These are phyloP conservation scores for Boletus patriciae DNA, from an alignment of 768 basidiomycete genomes.

Conservation along the genomic window DNA sequence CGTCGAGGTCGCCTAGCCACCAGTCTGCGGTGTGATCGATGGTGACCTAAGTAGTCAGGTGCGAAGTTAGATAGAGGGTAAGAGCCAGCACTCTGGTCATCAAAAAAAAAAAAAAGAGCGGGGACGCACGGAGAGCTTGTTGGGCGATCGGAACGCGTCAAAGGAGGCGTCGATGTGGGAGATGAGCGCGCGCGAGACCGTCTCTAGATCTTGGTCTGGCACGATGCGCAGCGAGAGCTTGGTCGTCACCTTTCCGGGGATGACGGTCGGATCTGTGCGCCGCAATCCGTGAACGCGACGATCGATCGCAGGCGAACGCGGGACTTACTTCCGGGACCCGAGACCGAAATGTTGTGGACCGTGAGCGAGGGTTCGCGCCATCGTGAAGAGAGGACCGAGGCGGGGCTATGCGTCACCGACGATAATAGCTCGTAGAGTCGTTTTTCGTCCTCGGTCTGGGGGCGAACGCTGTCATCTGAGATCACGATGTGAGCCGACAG, in stretches of 20 bases:
- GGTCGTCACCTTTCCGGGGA: slow-evolving; percentile 80
- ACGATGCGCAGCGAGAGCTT: slow-evolving; percentile 91
- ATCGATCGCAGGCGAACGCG: background rate
- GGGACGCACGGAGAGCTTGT: slow-evolving; percentile 60
- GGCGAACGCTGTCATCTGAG: slow-evolving; percentile 75
- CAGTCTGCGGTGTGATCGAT: slow-evolving; percentile 88
- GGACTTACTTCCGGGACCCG: slow-evolving; percentile 72
- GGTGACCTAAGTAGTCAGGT: slow-evolving; percentile 50
- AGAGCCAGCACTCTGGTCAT: background rate
- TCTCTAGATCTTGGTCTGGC: slow-evolving; percentile 83
- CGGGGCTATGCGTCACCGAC: slow-evolving; percentile 62
- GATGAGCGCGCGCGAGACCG: slow-evolving; percentile 61
- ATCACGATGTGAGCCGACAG: background rate
- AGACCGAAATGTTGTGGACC: slow-evolving; percentile 80
- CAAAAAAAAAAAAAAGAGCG: background rate
- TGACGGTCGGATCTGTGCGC: slow-evolving; percentile 75
- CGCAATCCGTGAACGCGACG: background rate
- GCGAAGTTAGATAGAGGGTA: too few species aligned
- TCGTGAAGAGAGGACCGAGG: slow-evolving; percentile 66
- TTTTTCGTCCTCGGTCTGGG: slow-evolving; percentile 64
- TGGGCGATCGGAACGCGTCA: slow-evolving; percentile 58
- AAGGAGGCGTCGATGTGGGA: slow-evolving; percentile 62
- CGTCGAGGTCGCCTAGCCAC: slow-evolving; percentile 92
- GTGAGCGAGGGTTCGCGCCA: slow-evolving; percentile 93
- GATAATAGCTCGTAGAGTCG: slow-evolving; percentile 69